Base-by-base conservation (phyloP, 768 basidiomycete genomes). In the Trametes coccinea region DNA sequence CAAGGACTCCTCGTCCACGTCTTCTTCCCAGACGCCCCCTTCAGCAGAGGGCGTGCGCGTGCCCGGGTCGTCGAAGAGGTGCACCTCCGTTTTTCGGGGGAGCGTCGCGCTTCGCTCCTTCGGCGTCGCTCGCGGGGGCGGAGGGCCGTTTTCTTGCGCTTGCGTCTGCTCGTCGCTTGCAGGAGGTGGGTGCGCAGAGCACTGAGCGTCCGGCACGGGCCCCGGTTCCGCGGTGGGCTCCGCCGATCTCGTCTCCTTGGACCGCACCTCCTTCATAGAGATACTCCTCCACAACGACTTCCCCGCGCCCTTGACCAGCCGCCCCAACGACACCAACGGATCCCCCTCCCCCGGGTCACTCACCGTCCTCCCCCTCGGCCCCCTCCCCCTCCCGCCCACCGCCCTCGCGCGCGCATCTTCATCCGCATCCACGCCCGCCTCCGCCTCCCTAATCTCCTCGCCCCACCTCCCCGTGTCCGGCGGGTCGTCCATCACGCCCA, bases 281-380 rank as follows among this genome's bases (percentile, higher is more conserved):
- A 70, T 54, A 41, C 66, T 64, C 49, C 67, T 62, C 66, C 67
- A 71, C 14, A 72, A 58, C n/a, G 62, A 51, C 56, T 60, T 62
- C 14, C 66, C 67, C 30, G 69, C 70, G 33, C 67, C 70, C 60
- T 69, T 70, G 30, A 72, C 53, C 43, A 70, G 57, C 62, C 62
- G 49, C 33, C 71, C 71, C 4, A 72, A 61, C 49, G 70, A 62
- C 9, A 67, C 40, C 3, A 71, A 40, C 56, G 69, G 66, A 40
- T 72, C 70, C 29, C 39, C 48, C 50, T 71, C 69, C 22, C 53
- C 63, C 10, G 67, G 65, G 17, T 64, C 67, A 41, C 60, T 62
- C 59, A n/a, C 30, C 52, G 55, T 22, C 22, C 22, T 22, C 22
- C 22, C 45, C 37, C 61, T 34, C 48, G 49, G 17, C 13, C 61